Conservation (phyloP, 495 filamentous ascomycete species). For the Penicillium psychrofluorescens region DNA sequence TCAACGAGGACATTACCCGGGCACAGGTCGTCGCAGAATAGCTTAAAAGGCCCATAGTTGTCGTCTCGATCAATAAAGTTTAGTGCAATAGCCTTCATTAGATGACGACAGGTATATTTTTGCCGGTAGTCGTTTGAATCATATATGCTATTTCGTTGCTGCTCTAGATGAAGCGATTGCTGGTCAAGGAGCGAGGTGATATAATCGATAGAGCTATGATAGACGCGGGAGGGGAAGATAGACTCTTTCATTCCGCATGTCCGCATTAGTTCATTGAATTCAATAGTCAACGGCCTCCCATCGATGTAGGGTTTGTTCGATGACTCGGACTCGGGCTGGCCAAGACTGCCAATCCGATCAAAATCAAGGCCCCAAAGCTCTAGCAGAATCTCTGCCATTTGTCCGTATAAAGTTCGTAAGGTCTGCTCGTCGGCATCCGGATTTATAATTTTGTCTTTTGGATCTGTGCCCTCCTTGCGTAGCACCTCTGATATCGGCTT, state of each 20-base stretch:
- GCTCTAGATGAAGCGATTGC: constrained; percentile 29
- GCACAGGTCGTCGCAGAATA: constrained; percentile 16
- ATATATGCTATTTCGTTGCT: constrained; percentile 35
- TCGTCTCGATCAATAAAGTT: constrained; percentile 9
- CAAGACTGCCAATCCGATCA: too few species aligned
- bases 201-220: constrained; percentile 25
- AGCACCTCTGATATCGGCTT: too few species aligned
- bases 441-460: too few species aligned
- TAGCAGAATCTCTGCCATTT: too few species aligned
- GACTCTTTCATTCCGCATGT: background rate
- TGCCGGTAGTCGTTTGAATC: constrained; percentile 28
- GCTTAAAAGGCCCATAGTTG: constrained; percentile 10
- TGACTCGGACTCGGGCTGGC: too few species aligned
- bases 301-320: too few species aligned
- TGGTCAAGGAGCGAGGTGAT: constrained; percentile 30
- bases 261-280: constrained; percentile 19
- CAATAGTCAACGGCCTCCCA: too few species aligned
- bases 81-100: constrained; percentile 10
- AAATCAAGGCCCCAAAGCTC: too few species aligned
- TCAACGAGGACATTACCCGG: constrained; percentile 16
- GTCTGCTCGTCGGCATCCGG: too few species aligned
- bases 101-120: constrained; percentile 23
- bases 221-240: background rate
- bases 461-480: too few species aligned
- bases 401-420: too few species aligned